Percentiles rank a stretch among this genome's conserved stretches.
phyloP scores from a whole-genome alignment of 371 early-diverging fungal species.

The Mucor plumbeus region DNA sequence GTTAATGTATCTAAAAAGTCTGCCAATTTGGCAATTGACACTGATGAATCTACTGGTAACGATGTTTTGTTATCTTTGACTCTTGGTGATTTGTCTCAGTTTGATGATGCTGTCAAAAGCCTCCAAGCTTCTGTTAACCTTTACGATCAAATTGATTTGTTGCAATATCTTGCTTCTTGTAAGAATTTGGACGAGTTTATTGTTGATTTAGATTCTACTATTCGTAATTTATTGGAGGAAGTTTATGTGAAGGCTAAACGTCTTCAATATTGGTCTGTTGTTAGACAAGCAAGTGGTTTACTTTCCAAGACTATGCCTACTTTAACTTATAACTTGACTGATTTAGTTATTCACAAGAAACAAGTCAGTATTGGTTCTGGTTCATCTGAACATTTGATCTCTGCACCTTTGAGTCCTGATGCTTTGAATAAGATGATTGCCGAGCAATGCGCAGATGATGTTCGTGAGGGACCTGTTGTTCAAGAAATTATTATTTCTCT shows the following conservation, averaged over 20 bases:
- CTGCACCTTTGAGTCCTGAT: conserved; percentile 73
- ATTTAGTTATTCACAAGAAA: conserved; percentile 82
- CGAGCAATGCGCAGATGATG: conserved; percentile 71
- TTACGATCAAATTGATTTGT: conserved; percentile 82
- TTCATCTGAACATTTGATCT: conserved; percentile 66
- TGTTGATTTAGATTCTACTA: conserved; percentile 57
- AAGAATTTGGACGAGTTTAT: conserved; percentile 63
- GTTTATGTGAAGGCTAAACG: conserved; percentile 80
- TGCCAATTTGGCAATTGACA: conserved; percentile 2
- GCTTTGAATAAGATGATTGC: conserved; percentile 70
- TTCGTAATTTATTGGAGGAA: conserved; percentile 76
- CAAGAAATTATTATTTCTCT: conserved; percentile 85
- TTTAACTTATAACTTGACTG: conserved; percentile 82
- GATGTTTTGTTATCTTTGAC: conserved; percentile 63
- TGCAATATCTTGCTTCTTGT: conserved; percentile 84
- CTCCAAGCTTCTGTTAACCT: conserved; percentile 73
- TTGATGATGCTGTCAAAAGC: conserved; percentile 66
- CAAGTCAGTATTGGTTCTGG: conserved; percentile 83
- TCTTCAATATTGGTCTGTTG: conserved; percentile 79
- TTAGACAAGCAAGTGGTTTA: conserved; percentile 84
- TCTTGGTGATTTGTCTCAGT: conserved; percentile 68
- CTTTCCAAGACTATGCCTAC: conserved; percentile 76
- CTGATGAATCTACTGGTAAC: not conserved
- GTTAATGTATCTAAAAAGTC: not conserved
- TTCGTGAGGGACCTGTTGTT: conserved; percentile 84